Conservation (phyloP, 2,329 filamentous ascomycete genomes). For the Pseudopyrenochaeta lycopersici region DNA sequence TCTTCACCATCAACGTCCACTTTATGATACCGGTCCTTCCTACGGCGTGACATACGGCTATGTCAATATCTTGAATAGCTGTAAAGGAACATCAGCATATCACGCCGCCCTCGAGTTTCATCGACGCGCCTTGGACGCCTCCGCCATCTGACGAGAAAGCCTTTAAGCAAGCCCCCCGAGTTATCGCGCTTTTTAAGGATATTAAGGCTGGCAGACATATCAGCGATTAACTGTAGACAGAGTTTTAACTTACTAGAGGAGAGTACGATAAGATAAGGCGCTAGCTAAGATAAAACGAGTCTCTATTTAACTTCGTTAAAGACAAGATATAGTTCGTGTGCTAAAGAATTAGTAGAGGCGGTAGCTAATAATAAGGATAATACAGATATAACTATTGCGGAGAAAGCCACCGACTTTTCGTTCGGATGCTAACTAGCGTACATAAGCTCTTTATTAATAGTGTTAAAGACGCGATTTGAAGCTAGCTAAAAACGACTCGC, state of each 20-base stretch:
- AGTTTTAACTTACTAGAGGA: neutral
- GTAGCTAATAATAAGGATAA: slow-evolving; percentile 4
- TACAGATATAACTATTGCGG: slow-evolving; percentile 22
- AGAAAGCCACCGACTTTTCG: slow-evolving; percentile 7
- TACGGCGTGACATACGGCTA: slow-evolving; percentile 7
- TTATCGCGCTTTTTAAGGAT: slow-evolving; percentile 23
- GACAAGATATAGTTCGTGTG: slow-evolving; percentile 18
- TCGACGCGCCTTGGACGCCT: slow-evolving; percentile 25
- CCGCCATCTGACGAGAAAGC: slow-evolving; percentile 21
- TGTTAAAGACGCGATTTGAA: slow-evolving; percentile 20
- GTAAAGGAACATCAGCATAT: slow-evolving; percentile 3
- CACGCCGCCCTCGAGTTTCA: slow-evolving; percentile 24
- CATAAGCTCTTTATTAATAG: slow-evolving; percentile 22
- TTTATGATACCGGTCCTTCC: slow-evolving; percentile 8
- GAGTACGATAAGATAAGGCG: slow-evolving; percentile 21
- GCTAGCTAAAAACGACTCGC: slow-evolving; percentile 21
- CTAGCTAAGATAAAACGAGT: slow-evolving; percentile 9
- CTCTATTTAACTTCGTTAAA: slow-evolving; percentile 12
- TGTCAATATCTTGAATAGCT: slow-evolving; percentile 9
- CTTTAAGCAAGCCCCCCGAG: slow-evolving; percentile 14
- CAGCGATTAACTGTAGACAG: neutral
- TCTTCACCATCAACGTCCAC: neutral
- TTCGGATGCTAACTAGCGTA: slow-evolving; percentile 23
- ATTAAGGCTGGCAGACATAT: slow-evolving; percentile 18
- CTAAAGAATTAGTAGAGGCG: neutral